Evolutionary conservation across 2,329 filamentous ascomycete species (phyloP), one percentile per base, ranked within the genome.

Genomic region (Botrytis pseudocinerea): DNA sequence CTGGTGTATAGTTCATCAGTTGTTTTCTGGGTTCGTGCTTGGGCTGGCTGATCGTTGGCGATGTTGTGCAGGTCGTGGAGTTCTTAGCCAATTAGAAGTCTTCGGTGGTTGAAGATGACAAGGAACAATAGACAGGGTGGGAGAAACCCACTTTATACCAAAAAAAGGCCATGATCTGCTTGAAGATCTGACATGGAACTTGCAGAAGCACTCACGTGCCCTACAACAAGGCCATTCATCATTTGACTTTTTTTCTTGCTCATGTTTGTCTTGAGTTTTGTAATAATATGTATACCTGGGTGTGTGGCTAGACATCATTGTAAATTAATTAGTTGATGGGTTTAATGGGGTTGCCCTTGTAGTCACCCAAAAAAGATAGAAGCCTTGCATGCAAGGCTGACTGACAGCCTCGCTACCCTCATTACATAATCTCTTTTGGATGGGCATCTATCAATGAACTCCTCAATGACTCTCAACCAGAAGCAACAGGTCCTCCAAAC

Each of bases 341-440:
- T 12, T 16, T 16, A 7, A 51, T n/a, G 48, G 25, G 4, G 22
- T 12, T 51, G 0, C n/a, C 25, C 12, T 25, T 14, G 46, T 6
- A 51, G 10, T 51, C 14, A 42, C 40, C 14, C 25, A 0, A 3
- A 28, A n/a, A 25, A 14, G 2, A 16, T 38, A 0, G 35, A 3
- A 68, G 65, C 65, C 65, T 68, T 57, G 65, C 48, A 68, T 51
- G 14, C 25, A 22, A n/a, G 64, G 64, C 48, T 68, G 65, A 57
- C 48, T 68, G 65, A 57, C 35, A n/a, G 40, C 35, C 48, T 38
- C n/a, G 10, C 28, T 54, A n/a, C 3, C 2, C 18, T 22, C 12
- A 35, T 68, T 68, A 68, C 20, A 28, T 68, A 68, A 68, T 40
- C 64, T 54, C 35, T 12, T 28, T 12, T 28, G 32, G n/a, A 12